phyloP scores from a whole-genome alignment of 495 filamentous ascomycete genomes.

The Schizothecium vesticola region DNA sequence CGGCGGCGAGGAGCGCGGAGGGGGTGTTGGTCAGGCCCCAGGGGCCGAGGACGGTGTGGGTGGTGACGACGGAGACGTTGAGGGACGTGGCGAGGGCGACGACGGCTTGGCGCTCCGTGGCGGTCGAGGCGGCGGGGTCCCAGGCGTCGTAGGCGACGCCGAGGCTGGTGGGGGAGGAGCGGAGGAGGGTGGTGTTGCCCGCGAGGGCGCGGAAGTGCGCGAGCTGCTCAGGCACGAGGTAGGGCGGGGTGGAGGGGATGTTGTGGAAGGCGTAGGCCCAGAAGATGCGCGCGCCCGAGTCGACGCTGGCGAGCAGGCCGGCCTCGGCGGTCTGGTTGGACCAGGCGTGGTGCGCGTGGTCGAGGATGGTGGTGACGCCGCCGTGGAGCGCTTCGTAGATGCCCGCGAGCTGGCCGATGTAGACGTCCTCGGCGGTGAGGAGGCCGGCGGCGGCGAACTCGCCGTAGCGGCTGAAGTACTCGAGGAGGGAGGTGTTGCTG shows the following conservation, averaged over 20 bases:
- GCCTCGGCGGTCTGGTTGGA: conserved; percentile 24
- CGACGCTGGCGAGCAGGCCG: conserved; percentile 33
- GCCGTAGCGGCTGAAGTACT: conserved; percentile 27
- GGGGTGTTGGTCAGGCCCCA: conserved; percentile 35
- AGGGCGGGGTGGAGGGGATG: conserved; percentile 7
- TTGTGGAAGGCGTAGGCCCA: conserved; percentile 32
- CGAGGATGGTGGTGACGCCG: conserved; percentile 32
- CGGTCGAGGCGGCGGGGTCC: conserved; percentile 13
- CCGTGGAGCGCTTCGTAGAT: conserved; percentile 36
- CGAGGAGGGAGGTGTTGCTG: conserved; percentile 29
- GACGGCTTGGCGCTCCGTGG: conserved; percentile 24
- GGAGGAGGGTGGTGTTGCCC: conserved; percentile 5
- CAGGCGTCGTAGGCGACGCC: conserved; percentile 38
- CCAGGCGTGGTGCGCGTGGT: conserved; percentile 32
- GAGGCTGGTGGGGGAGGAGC: conserved; percentile 19
- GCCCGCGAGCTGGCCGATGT: conserved; percentile 37
- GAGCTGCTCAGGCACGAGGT: conserved; percentile 24
- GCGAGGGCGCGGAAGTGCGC: conserved; percentile 27
- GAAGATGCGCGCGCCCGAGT: conserved; percentile 41
- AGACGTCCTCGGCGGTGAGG: conserved; percentile 32
- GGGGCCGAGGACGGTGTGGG: conserved; percentile 29
- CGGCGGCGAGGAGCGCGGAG: conserved; percentile 24
- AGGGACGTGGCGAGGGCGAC: conserved; percentile 18
- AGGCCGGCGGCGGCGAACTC: conserved; percentile 14
- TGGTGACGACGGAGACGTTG: conserved; percentile 33